Base-by-base conservation (phyloP, 2,329 filamentous ascomycete species). In the Xylariaceae sp. region DNA sequence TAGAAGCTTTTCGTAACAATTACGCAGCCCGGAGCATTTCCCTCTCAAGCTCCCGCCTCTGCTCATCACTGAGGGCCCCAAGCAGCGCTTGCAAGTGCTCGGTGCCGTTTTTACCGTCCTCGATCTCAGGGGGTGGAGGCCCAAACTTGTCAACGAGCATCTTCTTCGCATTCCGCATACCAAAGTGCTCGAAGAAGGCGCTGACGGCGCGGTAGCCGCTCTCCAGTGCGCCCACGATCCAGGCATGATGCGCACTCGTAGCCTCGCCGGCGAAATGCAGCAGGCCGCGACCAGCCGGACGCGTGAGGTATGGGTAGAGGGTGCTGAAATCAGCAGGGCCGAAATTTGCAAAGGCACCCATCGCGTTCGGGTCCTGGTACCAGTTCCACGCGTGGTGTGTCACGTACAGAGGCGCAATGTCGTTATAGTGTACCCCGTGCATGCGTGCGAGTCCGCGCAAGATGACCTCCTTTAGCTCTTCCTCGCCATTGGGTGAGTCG, bases 301-400 rank as follows among this genome's bases (percentile, higher is more conserved):
- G 57, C 32, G 56, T 51, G n/a, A 72, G 51, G 13, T 61, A 37
- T 9, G 63, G 62, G 41, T 60, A 67, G 49, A 69, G 47, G 16
- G 56, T 58, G 18, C 47, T 55, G 61, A 69, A 72, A 52, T 72
- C 68, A 2, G 63, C 61, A 0, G 70, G 67, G 1, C 67, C 59
- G 52, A 71, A 73, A 41, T 63, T 56, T 1, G 68, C 69, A 51
- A 70, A 71, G 0, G 70, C 69, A 5, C 69, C 70, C 1, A 59
- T 51, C 29, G 63, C 56, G 40, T 58, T 54, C 8, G 59, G 46
- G 55, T 72, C 69, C 1, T 61, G 53, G 29, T 59, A 63, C 70
- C 70, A 72, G 45, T 65, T 56, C 44, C 61, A 66, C 5, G 64
- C 63, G 54, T 66, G 57, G 53, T 70, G 63, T 6, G 58, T 26